phyloP scores from a whole-genome alignment of 2,329 filamentous ascomycete species.

The Albifimbria verrucaria region DNA sequence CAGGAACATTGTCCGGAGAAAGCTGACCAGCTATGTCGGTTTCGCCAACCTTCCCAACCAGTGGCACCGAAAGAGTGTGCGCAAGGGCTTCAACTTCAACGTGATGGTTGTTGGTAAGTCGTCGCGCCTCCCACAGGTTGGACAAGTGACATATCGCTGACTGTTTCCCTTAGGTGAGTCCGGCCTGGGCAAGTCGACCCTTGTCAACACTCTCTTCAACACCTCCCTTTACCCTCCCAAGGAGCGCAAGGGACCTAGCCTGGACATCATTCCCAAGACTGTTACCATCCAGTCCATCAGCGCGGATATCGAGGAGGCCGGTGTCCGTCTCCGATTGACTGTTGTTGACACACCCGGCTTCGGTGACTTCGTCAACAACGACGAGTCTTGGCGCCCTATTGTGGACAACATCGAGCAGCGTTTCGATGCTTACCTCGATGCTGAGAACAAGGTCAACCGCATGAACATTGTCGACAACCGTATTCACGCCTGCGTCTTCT shows the following conservation, averaged over 20 bases:
- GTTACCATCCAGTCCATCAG: constrained; percentile 94
- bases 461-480: constrained; percentile 99
- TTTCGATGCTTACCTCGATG: constrained; percentile 96
- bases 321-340: constrained; percentile 90
- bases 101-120: constrained; percentile 99
- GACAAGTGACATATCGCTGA: background rate
- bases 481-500: constrained; percentile 98
- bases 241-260: constrained; percentile 95
- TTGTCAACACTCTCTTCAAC: constrained; percentile 99
- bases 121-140: background rate
- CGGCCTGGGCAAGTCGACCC: constrained; percentile 95
- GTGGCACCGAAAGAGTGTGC: constrained; percentile 99
- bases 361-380: constrained; percentile 99
- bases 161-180: constrained; percentile 75
- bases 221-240: constrained; percentile 97
- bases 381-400: constrained; percentile 98
- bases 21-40: constrained; percentile 96
- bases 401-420: constrained; percentile 99
- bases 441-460: constrained; percentile 99
- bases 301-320: constrained; percentile 96
- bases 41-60: constrained; percentile 99
- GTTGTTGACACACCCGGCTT: constrained; percentile 98
- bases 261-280: constrained; percentile 98
- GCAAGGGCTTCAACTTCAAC: constrained; percentile 99
- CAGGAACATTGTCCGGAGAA: constrained; percentile 96